These are phyloP conservation scores for Staphylotrichum longicolle DNA, from an alignment of 495 filamentous ascomycete genomes.

Conservation along the genomic window DNA sequence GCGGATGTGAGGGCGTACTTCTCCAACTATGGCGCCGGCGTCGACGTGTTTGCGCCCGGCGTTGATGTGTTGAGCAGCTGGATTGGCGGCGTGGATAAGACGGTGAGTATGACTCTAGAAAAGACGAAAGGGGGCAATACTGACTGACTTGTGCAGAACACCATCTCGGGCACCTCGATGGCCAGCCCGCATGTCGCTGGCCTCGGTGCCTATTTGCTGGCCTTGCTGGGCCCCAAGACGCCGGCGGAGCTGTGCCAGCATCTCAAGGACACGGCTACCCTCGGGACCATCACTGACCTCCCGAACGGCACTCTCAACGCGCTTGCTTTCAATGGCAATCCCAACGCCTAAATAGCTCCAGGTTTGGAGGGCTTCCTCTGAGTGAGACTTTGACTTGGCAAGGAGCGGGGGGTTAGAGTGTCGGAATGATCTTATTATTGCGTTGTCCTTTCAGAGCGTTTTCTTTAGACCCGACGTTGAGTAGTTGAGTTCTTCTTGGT, in stretches of 20 bases:
- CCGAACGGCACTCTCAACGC: slow-evolving; percentile 46
- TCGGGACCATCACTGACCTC: slow-evolving; percentile 34
- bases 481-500: too few relatives aligned
- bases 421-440: background rate
- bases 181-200: slow-evolving; percentile 62
- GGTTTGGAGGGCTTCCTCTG: too few relatives aligned
- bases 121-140: background rate
- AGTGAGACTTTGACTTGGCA: background rate
- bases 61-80: slow-evolving; percentile 53
- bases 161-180: slow-evolving; percentile 67
- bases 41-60: slow-evolving; percentile 65
- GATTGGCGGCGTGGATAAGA: slow-evolving; percentile 50
- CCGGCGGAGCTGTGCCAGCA: slow-evolving; percentile 42
- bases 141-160: slow-evolving; percentile 37
- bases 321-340: slow-evolving; percentile 50
- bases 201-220: slow-evolving; percentile 57
- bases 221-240: slow-evolving; percentile 43
- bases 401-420: too few relatives aligned
- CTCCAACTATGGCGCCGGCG: slow-evolving; percentile 59
- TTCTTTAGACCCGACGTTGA: too few relatives aligned
- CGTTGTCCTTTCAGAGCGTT: too few relatives aligned
- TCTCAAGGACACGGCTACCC: slow-evolving; percentile 40
- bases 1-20: slow-evolving; percentile 52
- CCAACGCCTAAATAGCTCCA: slow-evolving; percentile 25
- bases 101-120: slow-evolving; percentile 28